Conservation (phyloP, 2,329 filamentous ascomycete genomes). For the Epichloe sylvatica region DNA sequence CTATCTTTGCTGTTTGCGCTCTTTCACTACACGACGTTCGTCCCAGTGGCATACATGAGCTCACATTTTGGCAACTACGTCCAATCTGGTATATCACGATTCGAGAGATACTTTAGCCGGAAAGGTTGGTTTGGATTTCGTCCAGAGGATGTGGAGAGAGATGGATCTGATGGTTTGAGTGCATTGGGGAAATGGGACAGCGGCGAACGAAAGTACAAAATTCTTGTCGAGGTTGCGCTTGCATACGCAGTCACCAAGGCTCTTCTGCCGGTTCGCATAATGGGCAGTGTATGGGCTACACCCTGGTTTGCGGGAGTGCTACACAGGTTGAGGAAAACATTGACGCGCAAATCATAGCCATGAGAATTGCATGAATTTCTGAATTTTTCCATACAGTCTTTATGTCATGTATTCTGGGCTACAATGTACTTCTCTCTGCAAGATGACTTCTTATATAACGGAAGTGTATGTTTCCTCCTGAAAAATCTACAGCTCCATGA, state of each 20-base stretch:
- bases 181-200: constrained; percentile 23
- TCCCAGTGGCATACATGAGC: constrained; percentile 44
- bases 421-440: background rate
- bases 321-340: constrained; percentile 24
- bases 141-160: constrained; percentile 13
- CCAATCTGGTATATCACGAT: constrained; percentile 53
- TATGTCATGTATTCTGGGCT: background rate
- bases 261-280: constrained; percentile 62
- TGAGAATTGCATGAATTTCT: background rate
- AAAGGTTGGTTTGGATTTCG: constrained; percentile 70
- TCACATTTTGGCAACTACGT: constrained; percentile 37
- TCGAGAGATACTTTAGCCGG: constrained; percentile 60
- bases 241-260: constrained; percentile 87
- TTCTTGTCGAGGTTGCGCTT: constrained; percentile 61
- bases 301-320: constrained; percentile 75
- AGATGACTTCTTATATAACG: background rate
- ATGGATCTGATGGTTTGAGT: constrained; percentile 12
- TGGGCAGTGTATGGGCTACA: constrained; percentile 72
- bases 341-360: constrained; percentile 16
- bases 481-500: constrained; percentile 73
- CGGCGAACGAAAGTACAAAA: constrained; percentile 34
- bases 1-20: constrained; percentile 57
- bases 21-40: constrained; percentile 69
- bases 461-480: background rate
- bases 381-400: background rate